Evolutionary conservation across 163 green algal genomes (phyloP).

Genomic region (Volvox carteri): DNA sequence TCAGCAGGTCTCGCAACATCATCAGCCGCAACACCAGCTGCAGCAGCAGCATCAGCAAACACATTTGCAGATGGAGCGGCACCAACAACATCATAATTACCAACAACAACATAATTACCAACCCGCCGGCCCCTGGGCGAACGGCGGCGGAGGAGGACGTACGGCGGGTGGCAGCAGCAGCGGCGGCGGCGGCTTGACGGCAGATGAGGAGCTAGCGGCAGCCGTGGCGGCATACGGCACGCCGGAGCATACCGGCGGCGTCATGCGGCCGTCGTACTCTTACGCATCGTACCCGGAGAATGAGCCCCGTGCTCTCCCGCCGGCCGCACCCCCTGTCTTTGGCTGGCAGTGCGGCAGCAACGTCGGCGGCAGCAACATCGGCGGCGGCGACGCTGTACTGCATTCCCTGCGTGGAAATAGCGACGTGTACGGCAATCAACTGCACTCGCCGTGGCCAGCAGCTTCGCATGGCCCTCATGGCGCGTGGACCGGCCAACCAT

Average conservation of each 20-base stretch:
- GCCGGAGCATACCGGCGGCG: background rate
- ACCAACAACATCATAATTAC: no score
- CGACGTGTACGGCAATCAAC: background rate
- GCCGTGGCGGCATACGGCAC: constrained; percentile 30
- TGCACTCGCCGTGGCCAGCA: background rate
- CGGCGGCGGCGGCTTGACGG: background rate
- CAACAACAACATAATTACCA: no score
- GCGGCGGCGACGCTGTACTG: no score
- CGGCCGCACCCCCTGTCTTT: background rate
- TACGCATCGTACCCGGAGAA: background rate
- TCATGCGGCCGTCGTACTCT: constrained; percentile 33
- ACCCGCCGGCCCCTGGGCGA: no score
- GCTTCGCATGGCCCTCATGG: background rate
- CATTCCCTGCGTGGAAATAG: background rate
- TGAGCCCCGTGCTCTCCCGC: background rate
- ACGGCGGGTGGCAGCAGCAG: background rate
- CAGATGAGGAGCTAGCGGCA: constrained; percentile 25
- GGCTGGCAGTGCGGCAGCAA: background rate
- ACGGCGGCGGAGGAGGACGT: no score
- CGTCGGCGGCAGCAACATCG: background rate
- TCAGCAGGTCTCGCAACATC: no score
- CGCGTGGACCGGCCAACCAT: background rate
- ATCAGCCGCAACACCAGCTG: no score
- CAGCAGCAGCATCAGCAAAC: no score
- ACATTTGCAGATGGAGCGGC: no score